Percentiles rank a stretch among this genome's conserved stretches.
Conservation (phyloP, 306 rosid genomes). For the Dalbergia cochinchinensis region DNA sequence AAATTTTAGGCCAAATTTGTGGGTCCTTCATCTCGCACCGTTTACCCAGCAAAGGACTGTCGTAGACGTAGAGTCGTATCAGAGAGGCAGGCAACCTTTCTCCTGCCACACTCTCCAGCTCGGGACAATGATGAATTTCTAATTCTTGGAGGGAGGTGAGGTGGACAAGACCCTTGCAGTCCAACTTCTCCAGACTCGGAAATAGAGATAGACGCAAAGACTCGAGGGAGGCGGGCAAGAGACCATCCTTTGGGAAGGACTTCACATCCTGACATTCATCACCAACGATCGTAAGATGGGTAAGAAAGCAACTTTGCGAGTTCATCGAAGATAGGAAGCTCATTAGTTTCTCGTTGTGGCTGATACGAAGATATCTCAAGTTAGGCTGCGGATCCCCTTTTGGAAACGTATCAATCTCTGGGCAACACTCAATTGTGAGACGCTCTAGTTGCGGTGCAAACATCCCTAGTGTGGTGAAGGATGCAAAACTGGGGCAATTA, state of each 20-base stretch:
- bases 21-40: background rate
- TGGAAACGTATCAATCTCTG: background rate
- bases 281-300: too few species aligned
- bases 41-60: background rate
- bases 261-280: background rate
- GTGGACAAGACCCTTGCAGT: background rate
- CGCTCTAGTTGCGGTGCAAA: background rate
- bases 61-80: too few species aligned
- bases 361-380: background rate
- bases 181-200: background rate
- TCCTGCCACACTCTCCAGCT: too few species aligned
- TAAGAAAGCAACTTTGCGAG: background rate
- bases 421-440: background rate
- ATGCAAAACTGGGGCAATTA: background rate
- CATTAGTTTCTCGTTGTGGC: background rate
- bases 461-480: background rate
- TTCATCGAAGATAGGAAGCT: background rate
- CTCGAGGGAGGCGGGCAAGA: background rate
- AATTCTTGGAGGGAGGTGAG: too few species aligned
- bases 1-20: background rate
- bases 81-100: too few species aligned
- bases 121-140: too few species aligned
- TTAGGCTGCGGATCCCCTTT: background rate
- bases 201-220: rapidly evolving
- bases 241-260: background rate